These are phyloP conservation scores for Lactifluus subvellereus DNA, from an alignment of 768 basidiomycete genomes.

Conservation along the genomic window DNA sequence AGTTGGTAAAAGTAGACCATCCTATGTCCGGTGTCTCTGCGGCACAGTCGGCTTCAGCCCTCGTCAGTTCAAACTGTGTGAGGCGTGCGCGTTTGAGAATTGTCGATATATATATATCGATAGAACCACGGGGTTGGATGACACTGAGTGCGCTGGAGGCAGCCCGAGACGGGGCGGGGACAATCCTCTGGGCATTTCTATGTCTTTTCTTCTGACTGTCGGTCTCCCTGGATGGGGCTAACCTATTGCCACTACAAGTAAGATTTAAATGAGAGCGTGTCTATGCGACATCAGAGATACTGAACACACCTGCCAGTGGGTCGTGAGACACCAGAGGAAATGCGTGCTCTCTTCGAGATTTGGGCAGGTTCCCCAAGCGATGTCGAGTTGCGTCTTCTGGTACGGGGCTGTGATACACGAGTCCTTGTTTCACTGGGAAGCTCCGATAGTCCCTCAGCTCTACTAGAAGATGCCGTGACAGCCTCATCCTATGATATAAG, in stretches of 20 bases:
- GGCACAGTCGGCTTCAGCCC: background rate
- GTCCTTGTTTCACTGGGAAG: background rate
- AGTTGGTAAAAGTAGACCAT: rapidly evolving
- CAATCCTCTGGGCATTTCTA: background rate
- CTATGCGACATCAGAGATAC: background rate
- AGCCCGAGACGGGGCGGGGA: background rate
- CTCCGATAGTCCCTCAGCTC: background rate
- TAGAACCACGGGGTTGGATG: background rate
- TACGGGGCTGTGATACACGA: background rate
- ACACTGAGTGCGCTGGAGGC: background rate
- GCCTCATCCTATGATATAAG: background rate
- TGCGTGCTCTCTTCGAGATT: background rate
- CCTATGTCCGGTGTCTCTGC: background rate
- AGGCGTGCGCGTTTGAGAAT: background rate
- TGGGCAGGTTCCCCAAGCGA: background rate
- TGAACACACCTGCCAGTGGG: background rate
- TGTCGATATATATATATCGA: background rate
- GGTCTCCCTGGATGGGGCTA: background rate
- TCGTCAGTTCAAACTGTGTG: background rate
- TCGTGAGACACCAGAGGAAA: background rate
- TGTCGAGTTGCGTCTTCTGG: background rate
- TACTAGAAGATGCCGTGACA: background rate
- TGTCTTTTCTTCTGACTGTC: background rate
- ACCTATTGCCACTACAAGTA: background rate
- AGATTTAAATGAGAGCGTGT: background rate